Percentiles rank a stretch among this genome's conserved stretches.
Conservation (phyloP, 345 rosid species). For the Linum tenue region DNA sequence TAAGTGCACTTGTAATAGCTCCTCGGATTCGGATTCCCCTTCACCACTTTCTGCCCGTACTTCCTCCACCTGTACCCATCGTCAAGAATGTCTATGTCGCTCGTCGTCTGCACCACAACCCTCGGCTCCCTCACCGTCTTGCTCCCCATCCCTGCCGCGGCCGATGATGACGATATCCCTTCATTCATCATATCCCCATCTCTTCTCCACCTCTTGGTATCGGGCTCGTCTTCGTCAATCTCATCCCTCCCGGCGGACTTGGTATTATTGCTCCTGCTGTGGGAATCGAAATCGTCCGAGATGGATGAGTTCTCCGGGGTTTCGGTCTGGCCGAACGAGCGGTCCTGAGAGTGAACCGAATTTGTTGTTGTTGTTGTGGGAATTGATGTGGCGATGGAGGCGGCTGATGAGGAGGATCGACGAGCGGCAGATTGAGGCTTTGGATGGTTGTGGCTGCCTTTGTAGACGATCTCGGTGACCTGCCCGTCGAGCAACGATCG, state of each 20-base stretch:
- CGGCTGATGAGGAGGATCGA: slow-evolving; percentile 46
- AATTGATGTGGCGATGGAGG: slow-evolving; percentile 17
- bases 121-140: slow-evolving; percentile 79
- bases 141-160: slow-evolving; percentile 29
- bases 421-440: slow-evolving; percentile 50
- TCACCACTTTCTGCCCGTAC: slow-evolving; percentile 94
- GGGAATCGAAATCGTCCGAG: slow-evolving; percentile 72
- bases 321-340: slow-evolving; percentile 35
- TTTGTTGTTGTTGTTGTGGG: slow-evolving; percentile 26
- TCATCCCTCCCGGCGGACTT: slow-evolving; percentile 34
- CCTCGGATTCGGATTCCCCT: slow-evolving; percentile 96
- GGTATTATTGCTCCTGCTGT: background rate
- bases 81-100: slow-evolving; percentile 86
- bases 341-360: slow-evolving; percentile 39
- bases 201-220: slow-evolving; percentile 73
- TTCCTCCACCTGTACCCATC: slow-evolving; percentile 98
- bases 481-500: slow-evolving; percentile 61
- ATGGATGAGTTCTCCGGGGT: slow-evolving; percentile 62
- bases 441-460: slow-evolving; percentile 83
- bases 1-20: slow-evolving; percentile 85
- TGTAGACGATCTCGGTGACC: slow-evolving; percentile 80
- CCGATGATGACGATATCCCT: slow-evolving; percentile 36
- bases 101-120: slow-evolving; percentile 88
- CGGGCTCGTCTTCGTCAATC: slow-evolving; percentile 68
- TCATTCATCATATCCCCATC: slow-evolving; percentile 52